Evolutionary conservation across 306 rosid species (phyloP), one percentile per base, ranked within the genome.

Genomic region (Vigna radiata): DNA sequence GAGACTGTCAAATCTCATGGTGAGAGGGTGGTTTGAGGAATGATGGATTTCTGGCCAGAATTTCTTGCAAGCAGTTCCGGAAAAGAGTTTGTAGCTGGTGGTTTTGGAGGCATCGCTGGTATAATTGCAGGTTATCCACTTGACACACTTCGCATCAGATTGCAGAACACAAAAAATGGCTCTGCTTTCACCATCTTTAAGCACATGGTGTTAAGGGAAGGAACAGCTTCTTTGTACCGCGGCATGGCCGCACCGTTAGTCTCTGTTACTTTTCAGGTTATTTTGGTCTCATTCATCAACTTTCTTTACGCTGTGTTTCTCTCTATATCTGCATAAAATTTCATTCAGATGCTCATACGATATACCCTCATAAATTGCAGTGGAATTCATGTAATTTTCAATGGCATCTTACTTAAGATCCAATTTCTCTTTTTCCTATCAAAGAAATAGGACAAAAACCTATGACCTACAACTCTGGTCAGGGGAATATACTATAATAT

Each of bases 241-340:
- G 98, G 99, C 85, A 95, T 95, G 97, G 79, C 72, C 7, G 89
- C 97, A 14, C 99, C 98, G 7, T 79, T 95, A 76, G 97, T 91
- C 6, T 85, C 97, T 9, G 95, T 92, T 82, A 82, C 97, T 72
- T 86, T 95, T 58, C 99, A 95, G 99, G 99, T 91, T 64, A 37
- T 17, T 49, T 58, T 56, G 0, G 47, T 60, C 70, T 39, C 39
- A 1, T 54, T 50, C 15, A 29, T 72, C 19, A 19, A 17, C 55
- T 75, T 36, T 44, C 47, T 75, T 72, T 1, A 7, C 37, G 15
- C 13, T 47, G 10, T 76, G 67, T 72, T 7, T 17, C 1, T 36
- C 18, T 60, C 5, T 18, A 21, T 21, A 21, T 21, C 23, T 25
- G 14, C 48, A 0, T 33, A 16, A 39, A 55, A 21, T 9, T 8